Evolutionary conservation across 495 filamentous ascomycete genomes (phyloP).

Genomic region (Tuber melanosporum): DNA sequence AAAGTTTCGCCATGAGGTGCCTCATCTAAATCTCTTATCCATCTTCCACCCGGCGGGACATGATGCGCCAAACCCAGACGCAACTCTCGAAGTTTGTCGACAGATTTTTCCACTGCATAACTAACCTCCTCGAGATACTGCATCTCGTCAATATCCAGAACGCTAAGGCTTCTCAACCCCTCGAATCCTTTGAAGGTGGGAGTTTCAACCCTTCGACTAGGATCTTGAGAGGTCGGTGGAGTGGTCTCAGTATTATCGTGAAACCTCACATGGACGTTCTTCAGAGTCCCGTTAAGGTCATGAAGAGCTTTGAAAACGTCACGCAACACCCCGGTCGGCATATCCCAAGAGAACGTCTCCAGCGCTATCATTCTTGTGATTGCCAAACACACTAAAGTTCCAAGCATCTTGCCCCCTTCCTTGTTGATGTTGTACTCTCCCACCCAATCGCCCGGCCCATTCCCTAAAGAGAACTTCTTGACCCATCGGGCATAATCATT

Average conservation of each 20-base stretch:
- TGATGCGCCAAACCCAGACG: conserved; percentile 68
- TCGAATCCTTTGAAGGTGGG: conserved; percentile 82
- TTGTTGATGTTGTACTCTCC: conserved; percentile 81
- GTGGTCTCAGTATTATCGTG: conserved; percentile 63
- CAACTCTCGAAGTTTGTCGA: conserved; percentile 62
- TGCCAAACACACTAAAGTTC: conserved; percentile 79
- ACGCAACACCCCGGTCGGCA: conserved; percentile 83
- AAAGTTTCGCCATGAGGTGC: conserved; percentile 34
- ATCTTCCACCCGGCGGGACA: conserved; percentile 38
- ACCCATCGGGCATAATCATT: conserved; percentile 83
- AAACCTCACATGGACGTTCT: conserved; percentile 81
- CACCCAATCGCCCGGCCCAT: conserved; percentile 76
- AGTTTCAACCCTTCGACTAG: conserved; percentile 56
- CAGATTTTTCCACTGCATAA: conserved; percentile 68
- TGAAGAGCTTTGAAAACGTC: conserved; percentile 78
- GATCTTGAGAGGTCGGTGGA: conserved; percentile 38
- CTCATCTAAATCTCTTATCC: conserved; percentile 35
- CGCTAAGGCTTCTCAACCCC: conserved; percentile 69
- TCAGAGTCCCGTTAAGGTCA: conserved; percentile 53
- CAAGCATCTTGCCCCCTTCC: conserved; percentile 88
- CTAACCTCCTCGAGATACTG: conserved; percentile 86
- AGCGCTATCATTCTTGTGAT: conserved; percentile 81
- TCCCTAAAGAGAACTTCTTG: conserved; percentile 83
- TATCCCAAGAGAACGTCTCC: conserved; percentile 91
- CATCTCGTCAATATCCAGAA: conserved; percentile 82